Percentiles rank a stretch among this genome's conserved stretches.
phyloP scores from a whole-genome alignment of 2,329 filamentous ascomycete species.

The Calonectria honghensis region DNA sequence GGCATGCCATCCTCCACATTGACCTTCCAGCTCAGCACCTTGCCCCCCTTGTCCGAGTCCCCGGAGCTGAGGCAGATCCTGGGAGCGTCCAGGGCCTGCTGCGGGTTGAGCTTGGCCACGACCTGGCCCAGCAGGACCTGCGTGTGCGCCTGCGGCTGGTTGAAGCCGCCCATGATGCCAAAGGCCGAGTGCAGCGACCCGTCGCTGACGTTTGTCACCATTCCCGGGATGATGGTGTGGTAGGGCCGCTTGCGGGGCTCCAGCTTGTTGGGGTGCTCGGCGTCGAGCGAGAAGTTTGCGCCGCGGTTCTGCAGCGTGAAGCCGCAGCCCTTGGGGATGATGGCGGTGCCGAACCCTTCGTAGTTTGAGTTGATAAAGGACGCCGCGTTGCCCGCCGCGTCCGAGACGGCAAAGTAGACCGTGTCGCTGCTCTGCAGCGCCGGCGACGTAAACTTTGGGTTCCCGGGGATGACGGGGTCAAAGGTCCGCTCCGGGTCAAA shows the following conservation, averaged over 20 bases:
- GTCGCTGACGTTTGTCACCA: conserved; percentile 87
- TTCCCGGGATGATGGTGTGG: conserved; percentile 96
- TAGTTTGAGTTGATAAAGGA: conserved; percentile 99
- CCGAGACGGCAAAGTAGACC: conserved; percentile 93
- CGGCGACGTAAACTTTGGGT: conserved; percentile 73
- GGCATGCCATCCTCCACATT: conserved; percentile 89
- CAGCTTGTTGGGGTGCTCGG: conserved; percentile 85
- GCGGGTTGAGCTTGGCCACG: conserved; percentile 86
- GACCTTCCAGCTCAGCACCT: conserved; percentile 78
- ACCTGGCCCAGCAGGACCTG: conserved; percentile 94
- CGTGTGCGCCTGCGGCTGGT: conserved; percentile 97
- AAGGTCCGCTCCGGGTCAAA: conserved; percentile 77
- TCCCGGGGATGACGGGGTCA: conserved; percentile 78
- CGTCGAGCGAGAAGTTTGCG: conserved; percentile 85
- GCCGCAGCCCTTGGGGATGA: conserved; percentile 89
- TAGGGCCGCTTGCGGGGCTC: conserved; percentile 92
- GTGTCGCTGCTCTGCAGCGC: conserved; percentile 92
- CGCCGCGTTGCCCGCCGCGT: conserved; percentile 89
- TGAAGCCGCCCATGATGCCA: conserved; percentile 98
- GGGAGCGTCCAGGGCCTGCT: conserved; percentile 92
- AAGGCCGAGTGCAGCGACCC: conserved; percentile 88
- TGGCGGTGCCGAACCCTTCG: conserved; percentile 89
- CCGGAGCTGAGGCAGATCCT: conserved; percentile 90
- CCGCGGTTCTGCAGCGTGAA: conserved; percentile 97
- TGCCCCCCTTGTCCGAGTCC: conserved; percentile 74